Percentiles rank a stretch among this genome's conserved stretches.
phyloP scores from a whole-genome alignment of 139 green algal genomes.

The Chlamydomonas asymmetrica region DNA sequence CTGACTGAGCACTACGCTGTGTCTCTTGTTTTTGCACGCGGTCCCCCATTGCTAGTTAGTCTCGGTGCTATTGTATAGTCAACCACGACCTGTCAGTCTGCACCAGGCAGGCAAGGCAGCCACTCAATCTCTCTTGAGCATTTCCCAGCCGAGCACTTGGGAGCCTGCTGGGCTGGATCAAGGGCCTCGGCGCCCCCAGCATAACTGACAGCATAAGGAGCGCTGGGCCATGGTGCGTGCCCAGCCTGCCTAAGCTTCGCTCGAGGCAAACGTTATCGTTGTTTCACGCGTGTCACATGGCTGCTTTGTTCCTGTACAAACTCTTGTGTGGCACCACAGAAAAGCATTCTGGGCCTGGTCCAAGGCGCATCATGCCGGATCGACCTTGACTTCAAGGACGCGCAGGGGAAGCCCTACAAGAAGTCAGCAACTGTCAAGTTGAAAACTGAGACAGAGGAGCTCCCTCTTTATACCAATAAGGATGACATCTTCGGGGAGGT shows the following conservation, averaged over 20 bases:
- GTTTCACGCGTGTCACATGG: too few relatives aligned
- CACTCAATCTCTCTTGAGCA: not conserved
- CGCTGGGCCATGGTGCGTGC: too few relatives aligned
- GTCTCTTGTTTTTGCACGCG: not conserved
- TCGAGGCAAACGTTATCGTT: too few relatives aligned
- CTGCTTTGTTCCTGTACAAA: too few relatives aligned
- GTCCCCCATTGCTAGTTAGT: not conserved
- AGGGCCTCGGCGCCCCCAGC: not conserved
- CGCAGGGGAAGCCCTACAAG: conserved; percentile 47
- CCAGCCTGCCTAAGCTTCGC: too few relatives aligned
- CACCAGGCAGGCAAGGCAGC: not conserved
- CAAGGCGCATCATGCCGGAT: conserved; percentile 45
- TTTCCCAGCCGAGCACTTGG: not conserved
- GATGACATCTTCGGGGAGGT: conserved; percentile 78
- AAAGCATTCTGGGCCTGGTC: conserved; percentile 60
- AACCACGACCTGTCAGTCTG: too few relatives aligned
- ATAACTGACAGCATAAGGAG: conserved; percentile 14
- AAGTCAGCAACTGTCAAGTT: conserved; percentile 51
- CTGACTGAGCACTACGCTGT: not conserved
- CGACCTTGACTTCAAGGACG: conserved; percentile 58
- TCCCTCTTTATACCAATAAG: conserved; percentile 79
- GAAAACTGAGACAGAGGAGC: conserved; percentile 57
- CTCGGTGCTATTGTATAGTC: not conserved
- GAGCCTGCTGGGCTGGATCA: not conserved
- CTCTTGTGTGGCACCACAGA: conserved; percentile 37